A percentile compares a stretch with the other conserved stretches of the same genome.
phyloP scores from a whole-genome alignment of 106 monocot species.

The Dendrobium chrysotoxum region DNA sequence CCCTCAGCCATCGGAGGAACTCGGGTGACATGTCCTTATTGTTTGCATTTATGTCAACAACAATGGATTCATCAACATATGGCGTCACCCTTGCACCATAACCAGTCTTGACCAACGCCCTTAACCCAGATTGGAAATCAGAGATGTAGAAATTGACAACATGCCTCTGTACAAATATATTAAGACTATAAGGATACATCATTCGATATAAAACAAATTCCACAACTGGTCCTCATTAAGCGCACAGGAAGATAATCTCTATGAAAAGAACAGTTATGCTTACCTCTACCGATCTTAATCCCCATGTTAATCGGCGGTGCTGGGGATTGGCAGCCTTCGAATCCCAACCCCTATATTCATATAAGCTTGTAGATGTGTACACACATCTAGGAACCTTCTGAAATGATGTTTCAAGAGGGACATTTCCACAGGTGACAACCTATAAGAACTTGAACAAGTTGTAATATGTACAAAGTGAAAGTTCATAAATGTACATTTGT shows the following conservation, averaged over 20 bases:
- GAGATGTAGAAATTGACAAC: conserved; percentile 83
- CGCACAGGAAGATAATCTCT: too few relatives aligned
- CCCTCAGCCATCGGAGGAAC: conserved; percentile 55
- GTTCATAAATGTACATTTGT: background rate
- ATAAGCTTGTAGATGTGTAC: conserved; percentile 77
- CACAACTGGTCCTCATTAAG: background rate
- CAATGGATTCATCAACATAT: conserved; percentile 60
- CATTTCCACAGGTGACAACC: conserved; percentile 72
- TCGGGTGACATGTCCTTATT: conserved; percentile 68
- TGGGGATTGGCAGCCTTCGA: conserved; percentile 53
- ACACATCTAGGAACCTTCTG: conserved; percentile 79
- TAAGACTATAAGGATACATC: background rate
- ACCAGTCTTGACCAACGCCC: conserved; percentile 74
- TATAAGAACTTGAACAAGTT: conserved; percentile 12
- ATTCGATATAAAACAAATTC: background rate
- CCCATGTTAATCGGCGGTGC: conserved; percentile 65
- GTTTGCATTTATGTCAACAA: conserved; percentile 41
- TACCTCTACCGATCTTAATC: conserved; percentile 59
- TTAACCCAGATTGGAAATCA: conserved; percentile 70
- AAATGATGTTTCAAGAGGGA: conserved; percentile 67
- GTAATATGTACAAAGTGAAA: background rate
- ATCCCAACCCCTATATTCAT: conserved; percentile 74
- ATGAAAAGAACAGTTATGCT: background rate
- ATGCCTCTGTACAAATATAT: conserved; percentile 48
- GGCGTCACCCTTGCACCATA: conserved; percentile 65